These are phyloP conservation scores for Globisporangium paroecandrum DNA, from an alignment of 352 stramenopile genomes.

Conservation along the genomic window DNA sequence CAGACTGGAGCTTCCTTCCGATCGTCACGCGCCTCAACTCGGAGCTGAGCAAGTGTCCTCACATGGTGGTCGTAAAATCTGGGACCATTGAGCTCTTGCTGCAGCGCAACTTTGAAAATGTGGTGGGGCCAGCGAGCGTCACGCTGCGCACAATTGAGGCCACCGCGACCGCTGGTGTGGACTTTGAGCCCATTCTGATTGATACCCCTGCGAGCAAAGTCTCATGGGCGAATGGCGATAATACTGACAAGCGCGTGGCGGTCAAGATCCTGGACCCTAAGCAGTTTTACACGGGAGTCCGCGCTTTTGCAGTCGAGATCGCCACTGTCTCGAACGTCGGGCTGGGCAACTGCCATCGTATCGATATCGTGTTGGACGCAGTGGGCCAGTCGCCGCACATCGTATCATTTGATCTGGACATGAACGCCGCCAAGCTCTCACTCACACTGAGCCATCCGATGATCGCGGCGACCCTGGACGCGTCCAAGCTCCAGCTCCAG, in stretches of 20 bases:
- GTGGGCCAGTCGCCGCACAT: conserved; percentile 38
- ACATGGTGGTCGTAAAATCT: conserved; percentile 28
- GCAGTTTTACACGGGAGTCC: conserved; percentile 32
- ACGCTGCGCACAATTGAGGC: conserved; percentile 37
- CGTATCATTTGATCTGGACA: conserved; percentile 44
- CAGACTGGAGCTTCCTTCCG: conserved; percentile 45
- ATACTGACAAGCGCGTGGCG: conserved; percentile 32
- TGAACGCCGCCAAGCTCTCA: conserved; percentile 36
- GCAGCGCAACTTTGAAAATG: conserved; percentile 44
- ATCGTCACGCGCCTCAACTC: conserved; percentile 55
- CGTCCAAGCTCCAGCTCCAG: conserved; percentile 46
- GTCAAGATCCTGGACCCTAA: conserved; percentile 39
- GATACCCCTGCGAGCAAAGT: conserved; percentile 4
- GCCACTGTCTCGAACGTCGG: conserved; percentile 32
- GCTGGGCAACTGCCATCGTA: conserved; percentile 44
- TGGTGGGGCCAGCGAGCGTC: conserved; percentile 26
- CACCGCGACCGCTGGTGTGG: conserved; percentile 48
- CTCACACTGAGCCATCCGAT: conserved; percentile 36
- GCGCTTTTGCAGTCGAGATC: conserved; percentile 54
- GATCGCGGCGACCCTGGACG: conserved; percentile 36
- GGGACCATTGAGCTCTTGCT: conserved; percentile 42
- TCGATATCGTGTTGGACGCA: conserved; percentile 32
- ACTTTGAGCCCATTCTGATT: conserved; percentile 38
- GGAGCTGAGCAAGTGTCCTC: conserved; percentile 43
- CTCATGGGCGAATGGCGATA: conserved; percentile 35